Evolutionary conservation across 2,329 filamentous ascomycete genomes (phyloP), one percentile per base, ranked within the genome.

Genomic region (Ophiostoma sp.): DNA sequence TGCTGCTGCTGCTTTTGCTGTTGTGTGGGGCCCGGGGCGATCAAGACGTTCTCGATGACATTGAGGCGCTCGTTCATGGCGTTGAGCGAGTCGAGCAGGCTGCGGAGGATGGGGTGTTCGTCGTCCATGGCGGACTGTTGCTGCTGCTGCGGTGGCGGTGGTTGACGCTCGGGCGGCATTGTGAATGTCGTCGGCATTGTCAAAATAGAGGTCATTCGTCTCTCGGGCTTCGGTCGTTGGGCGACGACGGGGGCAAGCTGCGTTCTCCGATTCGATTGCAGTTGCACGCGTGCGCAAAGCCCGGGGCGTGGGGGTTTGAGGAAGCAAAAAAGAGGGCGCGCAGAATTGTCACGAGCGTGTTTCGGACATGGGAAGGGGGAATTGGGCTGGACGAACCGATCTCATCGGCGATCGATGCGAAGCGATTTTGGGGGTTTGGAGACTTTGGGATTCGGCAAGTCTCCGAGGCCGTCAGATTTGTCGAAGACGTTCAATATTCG

Each of bases 31-130:
- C 52, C 64, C 17, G 72, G 72, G 9, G 75, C 28, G 17, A 59
- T 74, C 48, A 81, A 73, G 25, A 73, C 70, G 6, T 74, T 71
- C 70, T 81, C 79, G 74, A 81, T 79, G 39, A 78, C 76, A 61
- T 64, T 74, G 15, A 81, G 78, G 22, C 79, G 79, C 71, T 78
- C 77, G 74, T 80, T 79, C 70, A 81, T 80, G 19, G 78, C 76
- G n/a, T 75, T 71, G 68, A 81, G 76, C 28, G 78, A 76, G 74
- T 76, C 78, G n/a, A 81, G 69, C 57, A 81, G 74, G 6, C 72
- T 59, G n/a, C 63, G 73, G 50, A 76, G 61, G 22, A 76, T 75
- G 11, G 74, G 72, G 15, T 71, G 69, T 48, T 74, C 72, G 59
- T 75, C 75, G 28, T 72, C 63, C 72, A 73, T 75, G 68, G 64